Percentiles rank a stretch among this genome's conserved stretches.
phyloP scores from a whole-genome alignment of 1,139 yeast species.

The Blastobotrys petasosporus region DNA sequence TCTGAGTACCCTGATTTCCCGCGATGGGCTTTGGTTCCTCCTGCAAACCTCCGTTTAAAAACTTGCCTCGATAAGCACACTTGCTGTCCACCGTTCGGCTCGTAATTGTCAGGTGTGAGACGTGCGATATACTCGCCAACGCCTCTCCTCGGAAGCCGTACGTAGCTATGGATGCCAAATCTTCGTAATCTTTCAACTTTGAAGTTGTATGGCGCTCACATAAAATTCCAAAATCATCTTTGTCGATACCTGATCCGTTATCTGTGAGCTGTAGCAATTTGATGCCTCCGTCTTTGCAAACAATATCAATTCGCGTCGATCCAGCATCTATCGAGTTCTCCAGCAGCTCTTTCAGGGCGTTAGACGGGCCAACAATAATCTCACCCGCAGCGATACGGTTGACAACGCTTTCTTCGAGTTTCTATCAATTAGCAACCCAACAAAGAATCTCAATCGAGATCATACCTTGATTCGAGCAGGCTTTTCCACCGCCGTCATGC shows the following conservation, averaged over 20 bases:
- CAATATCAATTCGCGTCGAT: conserved; percentile 54
- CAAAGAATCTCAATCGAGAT: too few relatives aligned
- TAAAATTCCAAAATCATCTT: conserved; percentile 49
- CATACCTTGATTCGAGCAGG: too few relatives aligned
- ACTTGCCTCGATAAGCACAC: conserved; percentile 62
- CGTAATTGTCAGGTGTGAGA: conserved; percentile 61
- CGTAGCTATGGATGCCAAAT: conserved; percentile 46
- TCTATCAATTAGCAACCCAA: background rate
- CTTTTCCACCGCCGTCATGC: too few relatives aligned
- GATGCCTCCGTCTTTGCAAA: conserved; percentile 60
- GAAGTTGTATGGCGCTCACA: conserved; percentile 72
- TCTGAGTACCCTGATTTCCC: conserved; percentile 81
- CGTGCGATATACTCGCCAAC: conserved; percentile 60
- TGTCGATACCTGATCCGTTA: conserved; percentile 67
- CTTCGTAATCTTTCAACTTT: conserved; percentile 49
- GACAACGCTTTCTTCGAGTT: conserved; percentile 61
- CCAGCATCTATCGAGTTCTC: conserved; percentile 79
- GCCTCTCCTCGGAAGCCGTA: conserved; percentile 87
- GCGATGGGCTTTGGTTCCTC: conserved; percentile 69
- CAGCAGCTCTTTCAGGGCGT: conserved; percentile 69
- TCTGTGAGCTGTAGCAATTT: conserved; percentile 61
- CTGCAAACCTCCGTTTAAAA: conserved; percentile 55
- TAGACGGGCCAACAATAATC: conserved; percentile 87
- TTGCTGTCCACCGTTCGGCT: conserved; percentile 58
- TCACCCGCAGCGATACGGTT: conserved; percentile 97